Percentiles rank a stretch among this genome's conserved stretches.
Conservation (phyloP, 164 flowering plant genomes). For the Liriodendron chinense region DNA sequence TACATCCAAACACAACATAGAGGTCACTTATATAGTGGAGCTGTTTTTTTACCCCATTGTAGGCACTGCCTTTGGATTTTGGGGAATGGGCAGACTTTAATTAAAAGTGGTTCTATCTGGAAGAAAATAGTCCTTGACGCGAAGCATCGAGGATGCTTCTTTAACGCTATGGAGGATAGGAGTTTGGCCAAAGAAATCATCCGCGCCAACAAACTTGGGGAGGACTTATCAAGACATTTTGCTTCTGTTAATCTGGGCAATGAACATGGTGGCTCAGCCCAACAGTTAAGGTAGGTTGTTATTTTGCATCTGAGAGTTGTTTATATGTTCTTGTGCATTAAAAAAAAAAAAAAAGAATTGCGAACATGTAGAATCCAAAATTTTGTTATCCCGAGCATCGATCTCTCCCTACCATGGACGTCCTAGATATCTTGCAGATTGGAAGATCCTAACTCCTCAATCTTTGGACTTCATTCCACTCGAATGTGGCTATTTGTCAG, state of each 20-base stretch:
- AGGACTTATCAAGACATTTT: background rate
- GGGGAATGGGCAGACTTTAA: conserved; percentile 24
- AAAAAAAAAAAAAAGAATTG: no score
- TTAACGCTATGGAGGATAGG: conserved; percentile 15
- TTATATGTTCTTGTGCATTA: background rate
- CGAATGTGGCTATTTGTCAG: no score
- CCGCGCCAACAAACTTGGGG: conserved; percentile 10
- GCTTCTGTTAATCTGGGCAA: background rate
- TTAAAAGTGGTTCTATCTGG: conserved; percentile 17
- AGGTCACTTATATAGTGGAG: background rate
- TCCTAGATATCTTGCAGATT: no score
- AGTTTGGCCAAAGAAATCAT: conserved; percentile 29
- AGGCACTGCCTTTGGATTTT: conserved; percentile 48
- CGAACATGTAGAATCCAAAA: no score
- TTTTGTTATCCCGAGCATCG: no score
- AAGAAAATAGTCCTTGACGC: conserved; percentile 23
- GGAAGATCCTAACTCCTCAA: no score
- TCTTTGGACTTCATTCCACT: no score
- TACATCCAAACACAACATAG: background rate
- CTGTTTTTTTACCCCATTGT: conserved; percentile 37
- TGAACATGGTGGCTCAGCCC: background rate
- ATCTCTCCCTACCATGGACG: no score
- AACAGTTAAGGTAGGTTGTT: background rate
- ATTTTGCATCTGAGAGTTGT: background rate
- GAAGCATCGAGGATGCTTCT: conserved; percentile 20